Conservation (phyloP, 257 asterid genomes). For the Capsicum rhomboideum region DNA sequence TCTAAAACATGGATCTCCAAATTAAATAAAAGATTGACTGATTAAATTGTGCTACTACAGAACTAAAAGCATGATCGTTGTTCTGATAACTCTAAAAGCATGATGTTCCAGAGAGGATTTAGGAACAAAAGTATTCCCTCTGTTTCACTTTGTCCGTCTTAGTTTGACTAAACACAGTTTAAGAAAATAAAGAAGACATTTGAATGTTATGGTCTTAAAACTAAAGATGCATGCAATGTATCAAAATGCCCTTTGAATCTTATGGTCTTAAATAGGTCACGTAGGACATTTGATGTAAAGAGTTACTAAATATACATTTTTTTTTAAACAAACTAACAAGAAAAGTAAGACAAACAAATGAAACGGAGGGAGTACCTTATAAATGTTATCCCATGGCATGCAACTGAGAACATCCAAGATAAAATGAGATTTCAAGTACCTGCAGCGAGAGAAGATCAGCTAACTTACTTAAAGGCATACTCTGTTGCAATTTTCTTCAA, state of each 20-base stretch:
- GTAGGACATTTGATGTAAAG: too few species aligned
- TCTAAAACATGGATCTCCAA: background rate
- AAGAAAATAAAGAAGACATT: too few species aligned
- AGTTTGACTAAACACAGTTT: too few species aligned
- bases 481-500: background rate
- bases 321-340: too few species aligned
- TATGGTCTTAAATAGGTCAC: too few species aligned
- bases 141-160: too few species aligned
- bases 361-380: constrained; percentile 14
- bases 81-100: background rate
- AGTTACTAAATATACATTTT: too few species aligned
- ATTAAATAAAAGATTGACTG: background rate
- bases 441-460: constrained; percentile 1
- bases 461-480: background rate
- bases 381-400: constrained; percentile 41
- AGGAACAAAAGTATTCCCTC: background rate
- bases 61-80: background rate
- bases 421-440: constrained; percentile 33
- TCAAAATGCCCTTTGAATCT: too few species aligned
- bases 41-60: background rate
- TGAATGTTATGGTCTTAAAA: too few species aligned
- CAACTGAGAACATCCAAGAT: constrained; percentile 34
- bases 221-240: too few species aligned
- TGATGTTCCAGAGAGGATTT: background rate
- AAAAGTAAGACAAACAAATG: too few species aligned